Percentiles rank a stretch among this genome's conserved stretches.
phyloP scores from a whole-genome alignment of 1,139 yeast genomes.

The Candida tropicalis region DNA sequence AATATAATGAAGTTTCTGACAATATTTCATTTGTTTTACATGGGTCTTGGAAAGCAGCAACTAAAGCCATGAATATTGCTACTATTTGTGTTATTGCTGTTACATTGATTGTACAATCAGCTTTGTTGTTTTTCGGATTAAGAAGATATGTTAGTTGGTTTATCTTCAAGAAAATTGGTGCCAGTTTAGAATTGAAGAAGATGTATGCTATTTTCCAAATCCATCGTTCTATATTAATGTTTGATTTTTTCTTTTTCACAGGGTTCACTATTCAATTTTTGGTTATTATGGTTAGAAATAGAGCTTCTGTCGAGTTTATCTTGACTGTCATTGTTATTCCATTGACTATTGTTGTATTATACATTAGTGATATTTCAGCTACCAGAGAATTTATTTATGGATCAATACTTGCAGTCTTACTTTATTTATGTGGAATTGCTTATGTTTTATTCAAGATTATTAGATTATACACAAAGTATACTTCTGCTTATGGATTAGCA shows the following conservation, averaged over 20 bases:
- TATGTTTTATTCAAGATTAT: conserved; percentile 54
- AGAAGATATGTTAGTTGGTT: conserved; percentile 50
- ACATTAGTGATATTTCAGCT: conserved; percentile 41
- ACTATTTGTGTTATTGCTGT: conserved; percentile 47
- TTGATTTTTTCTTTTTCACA: conserved; percentile 52
- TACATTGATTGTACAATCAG: conserved; percentile 37
- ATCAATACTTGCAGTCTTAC: conserved; percentile 29
- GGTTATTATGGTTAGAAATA: conserved; percentile 47
- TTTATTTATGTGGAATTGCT: conserved; percentile 48
- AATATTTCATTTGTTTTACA: conserved; percentile 24
- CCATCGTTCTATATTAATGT: conserved; percentile 45
- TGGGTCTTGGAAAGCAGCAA: conserved; percentile 31
- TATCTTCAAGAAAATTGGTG: conserved; percentile 54
- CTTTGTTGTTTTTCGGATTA: conserved; percentile 38
- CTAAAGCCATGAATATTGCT: conserved; percentile 45
- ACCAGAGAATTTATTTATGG: conserved; percentile 38
- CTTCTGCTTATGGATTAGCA: conserved; percentile 28
- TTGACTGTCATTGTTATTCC: conserved; percentile 55
- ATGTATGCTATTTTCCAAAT: conserved; percentile 46
- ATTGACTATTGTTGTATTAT: conserved; percentile 41
- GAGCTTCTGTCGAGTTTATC: conserved; percentile 48
- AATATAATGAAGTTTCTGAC: conserved; percentile 51
- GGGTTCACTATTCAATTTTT: conserved; percentile 58
- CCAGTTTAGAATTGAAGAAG: conserved; percentile 43
- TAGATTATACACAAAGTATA: conserved; percentile 48